Evolutionary conservation across 129 eudicot genomes (phyloP), one percentile per base, ranked within the genome.

Genomic region (Glebionis coronaria): DNA sequence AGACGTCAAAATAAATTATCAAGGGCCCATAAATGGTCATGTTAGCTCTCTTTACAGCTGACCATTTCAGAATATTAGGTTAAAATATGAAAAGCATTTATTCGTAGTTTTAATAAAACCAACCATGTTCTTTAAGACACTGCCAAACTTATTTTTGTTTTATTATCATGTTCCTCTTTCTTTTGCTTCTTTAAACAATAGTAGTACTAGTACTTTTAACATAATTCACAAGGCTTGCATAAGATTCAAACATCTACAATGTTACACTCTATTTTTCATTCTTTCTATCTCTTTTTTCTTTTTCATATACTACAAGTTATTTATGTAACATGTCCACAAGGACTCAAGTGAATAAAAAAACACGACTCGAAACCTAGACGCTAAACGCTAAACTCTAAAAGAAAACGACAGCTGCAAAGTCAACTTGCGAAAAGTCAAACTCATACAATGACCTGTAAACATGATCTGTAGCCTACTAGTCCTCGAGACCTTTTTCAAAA

Each of bases 251-350:
- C 53, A 87, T 76, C 38, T 79, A 78, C 94, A 83, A 16, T 63
- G 28, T 64, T 72, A 63, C 56, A 72, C 64, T 38, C 74, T 61
- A 28, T 56, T 58, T 59, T 67, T 56, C 46, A 18, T 31, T 56
- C 42, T 27, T 28, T 68, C 65, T 46, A 55, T 74, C 51, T 35
- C 21, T 53, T 67, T 72, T 78, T 47, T 69, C 67, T 56, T 80
- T 44, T 42, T 42, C 62, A 64, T 73, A 54, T 42, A 27, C 82
- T 83, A 83, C 90, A 91, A 66, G 44, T 91, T 84, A 87, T 87
- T 87, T 85, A 83, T 87, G 69, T 12, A 81, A 90, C 97, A 90
- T 12, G 81, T 71, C 82, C 85, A 53, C 56, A 57, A 57, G 54
- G 70, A 74, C 88, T 29, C 70, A 76, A 74, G 45, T 12, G 16